Evolutionary conservation across 768 basidiomycete genomes (phyloP).

Genomic region (Infundibulicybe gibba): DNA sequence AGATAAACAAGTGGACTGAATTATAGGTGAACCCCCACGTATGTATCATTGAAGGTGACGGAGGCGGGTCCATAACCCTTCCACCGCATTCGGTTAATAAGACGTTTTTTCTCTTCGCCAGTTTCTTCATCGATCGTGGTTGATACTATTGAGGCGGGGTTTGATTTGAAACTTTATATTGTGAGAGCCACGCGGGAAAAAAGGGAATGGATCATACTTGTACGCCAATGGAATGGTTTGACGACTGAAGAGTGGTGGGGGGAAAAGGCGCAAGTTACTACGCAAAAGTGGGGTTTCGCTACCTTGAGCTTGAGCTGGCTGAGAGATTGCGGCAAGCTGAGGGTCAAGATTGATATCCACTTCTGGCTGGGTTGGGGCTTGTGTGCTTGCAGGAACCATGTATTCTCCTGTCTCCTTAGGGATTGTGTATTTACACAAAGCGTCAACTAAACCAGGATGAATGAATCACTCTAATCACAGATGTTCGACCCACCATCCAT

Average conservation of each 20-base stretch:
- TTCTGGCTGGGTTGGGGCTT: constrained; percentile 12
- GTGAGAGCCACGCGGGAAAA: background rate
- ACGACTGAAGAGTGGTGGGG: constrained; percentile 87
- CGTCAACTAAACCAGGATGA: constrained; percentile 50
- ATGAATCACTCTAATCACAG: background rate
- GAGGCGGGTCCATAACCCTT: constrained; percentile 76
- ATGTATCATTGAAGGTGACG: constrained; percentile 61
- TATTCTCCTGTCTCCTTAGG: constrained; percentile 69
- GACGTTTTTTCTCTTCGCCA: constrained; percentile 74
- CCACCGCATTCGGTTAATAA: constrained; percentile 88
- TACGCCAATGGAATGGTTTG: constrained; percentile 78
- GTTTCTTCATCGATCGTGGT: constrained; percentile 69
- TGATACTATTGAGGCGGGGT: constrained; percentile 67
- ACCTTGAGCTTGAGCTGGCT: constrained; percentile 1
- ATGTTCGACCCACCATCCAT: constrained; percentile 69
- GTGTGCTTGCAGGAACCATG: constrained; percentile 24
- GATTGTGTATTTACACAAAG: constrained; percentile 67
- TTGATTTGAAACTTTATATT: constrained; percentile 65
- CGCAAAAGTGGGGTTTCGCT: constrained; percentile 16
- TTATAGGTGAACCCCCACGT: constrained; percentile 28
- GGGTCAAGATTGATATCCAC: constrained; percentile 52
- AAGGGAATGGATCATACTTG: constrained; percentile 43
- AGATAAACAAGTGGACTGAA: background rate
- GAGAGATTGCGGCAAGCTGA: constrained; percentile 24
- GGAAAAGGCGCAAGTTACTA: constrained; percentile 73